Percentiles rank a stretch among this genome's conserved stretches.
These are phyloP conservation scores for Pseudozyma flocculosa DNA, from an alignment of 1,284 basidiomycete species.

Conservation along the genomic window DNA sequence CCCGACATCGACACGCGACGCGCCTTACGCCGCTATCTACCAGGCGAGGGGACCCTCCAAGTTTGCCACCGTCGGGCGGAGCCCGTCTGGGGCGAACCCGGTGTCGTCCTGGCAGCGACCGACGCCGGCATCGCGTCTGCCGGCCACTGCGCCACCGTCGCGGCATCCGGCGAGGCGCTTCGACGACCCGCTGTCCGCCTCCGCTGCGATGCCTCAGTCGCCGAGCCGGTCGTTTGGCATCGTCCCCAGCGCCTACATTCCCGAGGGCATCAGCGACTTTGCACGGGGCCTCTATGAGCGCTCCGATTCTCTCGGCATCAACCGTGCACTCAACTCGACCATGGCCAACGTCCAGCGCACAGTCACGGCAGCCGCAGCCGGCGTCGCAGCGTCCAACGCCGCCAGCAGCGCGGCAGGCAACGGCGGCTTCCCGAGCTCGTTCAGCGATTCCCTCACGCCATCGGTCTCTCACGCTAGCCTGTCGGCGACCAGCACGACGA, in stretches of 20 bases:
- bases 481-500: too few relatives aligned
- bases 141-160: too few relatives aligned
- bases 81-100: constrained; percentile 1
- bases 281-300: constrained; percentile 47
- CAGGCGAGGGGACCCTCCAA: constrained; percentile 9
- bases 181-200: neutral
- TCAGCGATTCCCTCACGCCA: constrained; percentile 18
- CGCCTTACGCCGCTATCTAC: constrained; percentile 1
- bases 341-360: constrained; percentile 39
- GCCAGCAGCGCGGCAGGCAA: constrained; percentile 1
- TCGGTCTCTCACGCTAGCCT: too few relatives aligned
- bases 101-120: too few relatives aligned
- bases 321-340: constrained; percentile 31
- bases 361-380: constrained; percentile 27
- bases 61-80: constrained; percentile 26
- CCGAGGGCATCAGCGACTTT: constrained; percentile 41
- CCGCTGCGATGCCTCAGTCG: neutral
- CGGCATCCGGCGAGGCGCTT: too few relatives aligned
- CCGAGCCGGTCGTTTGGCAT: constrained; percentile 17
- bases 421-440: constrained; percentile 27
- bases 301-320: constrained; percentile 15
- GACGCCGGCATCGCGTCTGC: too few relatives aligned
- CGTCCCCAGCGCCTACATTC: constrained; percentile 30
- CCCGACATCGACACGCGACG: neutral
- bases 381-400: constrained; percentile 13